Base-by-base conservation (phyloP, 148 eudicot species). In the Camellia japonica region DNA sequence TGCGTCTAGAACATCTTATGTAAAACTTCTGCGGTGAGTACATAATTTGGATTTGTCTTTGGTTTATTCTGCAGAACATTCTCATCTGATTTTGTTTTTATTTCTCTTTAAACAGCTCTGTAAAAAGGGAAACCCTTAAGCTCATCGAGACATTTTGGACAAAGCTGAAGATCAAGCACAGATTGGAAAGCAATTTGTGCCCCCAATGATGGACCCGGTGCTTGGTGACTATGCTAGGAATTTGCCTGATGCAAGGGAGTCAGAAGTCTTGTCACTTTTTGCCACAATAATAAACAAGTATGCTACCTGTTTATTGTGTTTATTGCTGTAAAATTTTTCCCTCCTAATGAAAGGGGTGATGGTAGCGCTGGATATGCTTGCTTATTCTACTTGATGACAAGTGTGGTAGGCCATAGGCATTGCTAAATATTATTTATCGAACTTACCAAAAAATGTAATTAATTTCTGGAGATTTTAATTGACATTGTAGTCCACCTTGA, bases 131-230 rank as follows among this genome's bases (percentile, higher is more conserved):
- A 85, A 92, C 95, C 44, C 92, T 97, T 70, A 97, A 94, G 89
- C 99, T 97, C 77, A 88, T 97, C 72, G 98, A 94, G 87, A 97
- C 98, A 80, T 97, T 97, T 78, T 97, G 79, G 99, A 94, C 82
- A 97, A 91, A 84, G 99, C 99, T 87, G 99, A 97, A 88, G 94
- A 92, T 85, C 98, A 97, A 83, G 94, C 95, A 2, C 95, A 89
- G 71, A 97, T 92, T 18, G 99, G 98, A 23, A 97, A 93, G 75
- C 98, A 94, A 85, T 97, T 97, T 88, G 97, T 97, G 80, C 99
- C 98, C 30, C 99, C 98, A 58, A 97, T 97, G 99, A 92, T 97
- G 98, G 99, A 97, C 81, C 99, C 98, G 80, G 95, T 97, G 52
- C 94, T 97, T 74, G 98, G 93, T 85, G 99, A 97, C 79, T 97